phyloP scores from a whole-genome alignment of 495 filamentous ascomycete genomes.

The Chaetomium fimeti region DNA sequence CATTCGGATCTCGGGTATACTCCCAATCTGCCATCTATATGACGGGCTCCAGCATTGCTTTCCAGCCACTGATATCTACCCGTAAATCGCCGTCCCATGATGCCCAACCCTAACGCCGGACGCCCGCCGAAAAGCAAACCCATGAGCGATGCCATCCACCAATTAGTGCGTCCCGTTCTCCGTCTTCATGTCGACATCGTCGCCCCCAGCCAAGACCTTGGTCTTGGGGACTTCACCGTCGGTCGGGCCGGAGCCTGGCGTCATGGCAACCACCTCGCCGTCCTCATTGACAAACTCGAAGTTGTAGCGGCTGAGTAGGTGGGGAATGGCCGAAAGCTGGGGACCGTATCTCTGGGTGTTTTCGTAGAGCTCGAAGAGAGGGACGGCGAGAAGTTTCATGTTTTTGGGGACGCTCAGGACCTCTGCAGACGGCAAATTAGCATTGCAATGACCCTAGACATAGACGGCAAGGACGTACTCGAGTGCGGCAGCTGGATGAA shows the following conservation, averaged over 20 bases:
- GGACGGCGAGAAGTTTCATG: slow-evolving; percentile 97
- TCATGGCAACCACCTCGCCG: slow-evolving; percentile 81
- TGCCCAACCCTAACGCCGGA: slow-evolving; percentile 13
- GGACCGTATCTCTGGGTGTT: slow-evolving; percentile 94
- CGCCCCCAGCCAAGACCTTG: slow-evolving; percentile 75
- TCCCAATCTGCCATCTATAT: background rate
- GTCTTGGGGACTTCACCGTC: slow-evolving; percentile 58
- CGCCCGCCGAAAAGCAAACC: slow-evolving; percentile 16
- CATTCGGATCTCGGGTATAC: slow-evolving; percentile 1
- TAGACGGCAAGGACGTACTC: slow-evolving; percentile 58
- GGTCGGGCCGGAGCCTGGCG: slow-evolving; percentile 61
- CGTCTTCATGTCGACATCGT: slow-evolving; percentile 55
- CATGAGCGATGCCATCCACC: background rate
- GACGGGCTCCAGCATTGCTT: background rate
- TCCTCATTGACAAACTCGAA: slow-evolving; percentile 98
- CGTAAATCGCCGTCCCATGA: slow-evolving; percentile 1
- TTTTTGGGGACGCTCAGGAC: slow-evolving; percentile 98
- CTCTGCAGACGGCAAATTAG: slow-evolving; percentile 54
- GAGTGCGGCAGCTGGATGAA: slow-evolving; percentile 90
- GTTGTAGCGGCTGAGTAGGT: slow-evolving; percentile 88
- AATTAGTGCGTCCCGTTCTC: slow-evolving; percentile 33
- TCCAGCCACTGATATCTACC: background rate
- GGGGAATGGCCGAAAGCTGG: slow-evolving; percentile 92
- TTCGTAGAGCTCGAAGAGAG: slow-evolving; percentile 95
- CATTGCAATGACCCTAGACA: background rate